Percentiles rank a stretch among this genome's conserved stretches.
phyloP scores from a whole-genome alignment of 805 yeast genomes.

The Ogataea pignaliae region DNA sequence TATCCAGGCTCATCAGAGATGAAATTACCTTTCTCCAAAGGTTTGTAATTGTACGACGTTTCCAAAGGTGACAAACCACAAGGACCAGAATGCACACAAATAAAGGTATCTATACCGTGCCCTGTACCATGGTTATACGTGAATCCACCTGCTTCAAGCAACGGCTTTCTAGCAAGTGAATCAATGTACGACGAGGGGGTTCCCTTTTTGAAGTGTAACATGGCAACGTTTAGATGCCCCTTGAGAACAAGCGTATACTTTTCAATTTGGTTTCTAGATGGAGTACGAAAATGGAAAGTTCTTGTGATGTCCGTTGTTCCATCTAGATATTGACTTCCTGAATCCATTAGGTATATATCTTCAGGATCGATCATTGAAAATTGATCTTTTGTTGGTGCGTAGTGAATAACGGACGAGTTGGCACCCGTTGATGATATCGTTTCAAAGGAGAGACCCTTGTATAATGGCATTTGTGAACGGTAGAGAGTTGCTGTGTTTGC shows the following conservation, averaged over 20 bases:
- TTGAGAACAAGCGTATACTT: conserved; percentile 83
- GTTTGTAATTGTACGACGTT: conserved; percentile 37
- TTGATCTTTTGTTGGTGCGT: conserved; percentile 59
- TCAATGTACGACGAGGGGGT: conserved; percentile 77
- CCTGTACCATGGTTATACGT: conserved; percentile 96
- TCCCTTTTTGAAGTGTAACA: conserved; percentile 71
- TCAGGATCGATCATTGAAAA: conserved; percentile 59
- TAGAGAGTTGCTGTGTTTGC: conserved; percentile 47
- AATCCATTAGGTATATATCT: conserved; percentile 72
- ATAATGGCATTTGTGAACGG: conserved; percentile 40
- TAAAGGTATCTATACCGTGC: conserved; percentile 91
- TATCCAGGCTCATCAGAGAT: conserved; percentile 93
- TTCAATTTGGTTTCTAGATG: conserved; percentile 52
- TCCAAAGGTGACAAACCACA: conserved; percentile 59
- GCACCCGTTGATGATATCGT: conserved; percentile 75
- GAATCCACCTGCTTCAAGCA: conserved; percentile 71
- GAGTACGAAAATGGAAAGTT: conserved; percentile 65
- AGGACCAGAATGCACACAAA: conserved; percentile 94
- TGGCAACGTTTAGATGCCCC: conserved; percentile 86
- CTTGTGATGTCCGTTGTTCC: conserved; percentile 97
- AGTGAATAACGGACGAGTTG: conserved; percentile 73
- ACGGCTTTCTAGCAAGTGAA: conserved; percentile 71
- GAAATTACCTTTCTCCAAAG: conserved; percentile 64
- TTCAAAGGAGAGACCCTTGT: conserved; percentile 67
- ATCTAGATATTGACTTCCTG: conserved; percentile 88